Base-by-base conservation (phyloP, 371 early-diverging fungal species). In the Apophysomyces elegans region DNA sequence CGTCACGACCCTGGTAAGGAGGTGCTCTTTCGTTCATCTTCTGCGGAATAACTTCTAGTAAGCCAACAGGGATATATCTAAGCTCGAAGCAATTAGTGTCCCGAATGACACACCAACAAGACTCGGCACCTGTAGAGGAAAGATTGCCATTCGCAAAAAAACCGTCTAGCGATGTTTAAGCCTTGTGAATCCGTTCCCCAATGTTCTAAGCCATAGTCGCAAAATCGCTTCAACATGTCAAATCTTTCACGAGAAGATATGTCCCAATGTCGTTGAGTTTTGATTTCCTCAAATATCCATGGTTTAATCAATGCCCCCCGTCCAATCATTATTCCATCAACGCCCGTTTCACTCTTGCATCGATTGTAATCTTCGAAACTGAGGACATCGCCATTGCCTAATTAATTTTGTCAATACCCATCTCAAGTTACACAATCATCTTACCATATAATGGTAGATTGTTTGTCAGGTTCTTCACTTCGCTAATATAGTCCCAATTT, bases 201-300 rank as follows among this genome's bases (percentile, higher is more conserved):
- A 69, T 95, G 93, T 72, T 96, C 97, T 59, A 97, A 73, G 37
- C 97, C 99, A 74, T 86, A 94, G 41, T 89, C 73, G 32, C 90
- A 89, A 79, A 93, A 99, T 39, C 89, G 77, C 60, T 88, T 86
- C 67, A 97, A 73, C 66, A 99, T 91, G 44, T 96, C 97, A 60
- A 99, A 83, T 35, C 99, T 90, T 80, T 99, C 98, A 5, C 81
- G 70, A 0, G 96, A 85, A 26, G 94, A 91, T 59, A 97, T 97
- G 74, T 99, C 99, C 90, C 91, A 95, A 58, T 94, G 87, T 18
- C 89, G 81, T 59, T 91, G 87, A 26, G 90, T 87, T 67, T 93
- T 90, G 71, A 98, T 96, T 75, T 98, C 99, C n/a, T 89, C 85
- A 77, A 95, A 95, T 4, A 99, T 78, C 99, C 99, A 99, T 7